These are phyloP conservation scores for Endocarpon pusillum DNA, from an alignment of 495 filamentous ascomycete genomes.

Conservation along the genomic window DNA sequence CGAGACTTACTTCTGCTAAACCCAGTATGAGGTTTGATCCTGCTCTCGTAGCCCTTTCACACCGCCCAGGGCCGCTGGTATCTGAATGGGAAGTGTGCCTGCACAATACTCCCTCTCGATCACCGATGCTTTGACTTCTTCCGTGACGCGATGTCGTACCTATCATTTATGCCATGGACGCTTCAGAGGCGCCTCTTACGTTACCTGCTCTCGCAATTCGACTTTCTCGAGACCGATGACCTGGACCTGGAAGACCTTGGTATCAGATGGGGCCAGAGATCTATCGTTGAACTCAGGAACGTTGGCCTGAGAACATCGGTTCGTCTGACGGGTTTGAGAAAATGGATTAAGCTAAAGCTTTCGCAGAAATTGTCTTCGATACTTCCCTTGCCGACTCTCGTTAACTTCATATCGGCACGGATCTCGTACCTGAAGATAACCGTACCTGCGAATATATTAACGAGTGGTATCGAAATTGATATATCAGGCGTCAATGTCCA, in stretches of 20 bases:
- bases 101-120: too few species aligned
- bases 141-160: too few species aligned
- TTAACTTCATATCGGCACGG: slow-evolving; percentile 51
- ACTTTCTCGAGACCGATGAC: slow-evolving; percentile 65
- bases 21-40: too few species aligned
- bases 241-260: slow-evolving; percentile 66
- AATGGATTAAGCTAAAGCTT: slow-evolving; percentile 5
- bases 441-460: slow-evolving; percentile 66
- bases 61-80: too few species aligned
- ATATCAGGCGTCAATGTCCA: slow-evolving; percentile 60
- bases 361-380: slow-evolving; percentile 56
- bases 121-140: too few species aligned
- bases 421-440: slow-evolving; percentile 56
- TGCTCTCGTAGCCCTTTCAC: too few species aligned
- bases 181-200: too few species aligned
- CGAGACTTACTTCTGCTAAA: too few species aligned
- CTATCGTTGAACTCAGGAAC: slow-evolving; percentile 63
- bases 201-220: slow-evolving; percentile 61
- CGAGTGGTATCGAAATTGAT: slow-evolving; percentile 59
- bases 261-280: slow-evolving; percentile 57
- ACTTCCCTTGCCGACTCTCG: slow-evolving; percentile 49
- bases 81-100: too few species aligned
- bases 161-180: too few species aligned
- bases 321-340: slow-evolving; percentile 11
- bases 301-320: slow-evolving; percentile 60